These are phyloP conservation scores for Penicillium ucsense DNA, from an alignment of 495 filamentous ascomycete genomes.

Conservation along the genomic window DNA sequence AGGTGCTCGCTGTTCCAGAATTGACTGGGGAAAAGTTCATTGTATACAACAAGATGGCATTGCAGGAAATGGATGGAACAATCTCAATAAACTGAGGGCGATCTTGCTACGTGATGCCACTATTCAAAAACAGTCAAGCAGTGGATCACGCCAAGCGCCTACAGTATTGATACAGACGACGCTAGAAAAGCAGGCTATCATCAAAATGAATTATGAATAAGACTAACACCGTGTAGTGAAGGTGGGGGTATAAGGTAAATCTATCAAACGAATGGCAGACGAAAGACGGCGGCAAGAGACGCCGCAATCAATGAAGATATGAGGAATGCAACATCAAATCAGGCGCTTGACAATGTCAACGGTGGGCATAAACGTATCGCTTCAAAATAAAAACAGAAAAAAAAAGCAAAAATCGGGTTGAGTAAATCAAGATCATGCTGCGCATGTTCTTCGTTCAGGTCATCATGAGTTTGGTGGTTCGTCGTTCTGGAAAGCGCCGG, in stretches of 20 bases:
- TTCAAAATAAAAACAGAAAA: background rate
- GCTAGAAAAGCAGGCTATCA: conserved; percentile 6
- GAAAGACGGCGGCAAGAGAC: background rate
- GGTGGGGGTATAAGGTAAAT: conserved; percentile 16
- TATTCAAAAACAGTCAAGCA: background rate
- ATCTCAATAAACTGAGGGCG: too few species aligned
- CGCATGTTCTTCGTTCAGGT: conserved; percentile 40
- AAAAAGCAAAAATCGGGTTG: background rate
- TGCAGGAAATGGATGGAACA: too few species aligned
- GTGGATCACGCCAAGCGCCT: conserved; percentile 1
- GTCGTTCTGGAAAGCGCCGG: conserved; percentile 55
- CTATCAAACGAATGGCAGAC: conserved; percentile 11
- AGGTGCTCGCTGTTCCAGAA: too few species aligned
- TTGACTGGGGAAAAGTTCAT: too few species aligned
- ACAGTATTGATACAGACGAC: background rate
- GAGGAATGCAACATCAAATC: background rate
- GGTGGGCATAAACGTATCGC: background rate
- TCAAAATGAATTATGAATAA: background rate
- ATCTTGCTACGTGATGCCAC: too few species aligned
- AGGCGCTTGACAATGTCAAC: background rate
- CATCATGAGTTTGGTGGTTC: conserved; percentile 83
- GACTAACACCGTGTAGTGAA: background rate
- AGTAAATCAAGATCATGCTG: too few species aligned
- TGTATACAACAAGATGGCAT: too few species aligned
- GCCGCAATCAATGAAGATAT: too few species aligned